A percentile compares a stretch with the other conserved stretches of the same genome.
Evolutionary conservation across 2,329 filamentous ascomycete genomes (phyloP).

Genomic region (Calonectria hawksworthii): DNA sequence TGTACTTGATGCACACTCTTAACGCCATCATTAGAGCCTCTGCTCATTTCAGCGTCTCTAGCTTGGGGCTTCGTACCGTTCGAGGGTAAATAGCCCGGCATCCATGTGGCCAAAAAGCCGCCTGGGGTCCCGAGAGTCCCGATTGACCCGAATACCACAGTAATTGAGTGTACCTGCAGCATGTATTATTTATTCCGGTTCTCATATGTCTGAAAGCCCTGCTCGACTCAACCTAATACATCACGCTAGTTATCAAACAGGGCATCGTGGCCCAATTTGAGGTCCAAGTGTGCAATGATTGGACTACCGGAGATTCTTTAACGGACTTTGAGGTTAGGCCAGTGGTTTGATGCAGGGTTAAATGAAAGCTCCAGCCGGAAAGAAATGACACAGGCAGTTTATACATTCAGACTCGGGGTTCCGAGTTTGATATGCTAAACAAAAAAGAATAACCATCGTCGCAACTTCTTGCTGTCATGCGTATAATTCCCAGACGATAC

Average conservation of each 20-base stretch:
- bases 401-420: neutral
- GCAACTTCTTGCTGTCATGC: neutral
- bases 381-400: neutral
- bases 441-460: neutral
- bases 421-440: neutral
- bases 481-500: neutral
- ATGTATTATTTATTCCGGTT: neutral
- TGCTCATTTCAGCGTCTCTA: neutral
- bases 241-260: neutral
- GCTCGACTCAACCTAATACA: neutral
- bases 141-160: neutral
- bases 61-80: neutral
- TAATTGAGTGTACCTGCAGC: neutral
- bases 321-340: neutral
- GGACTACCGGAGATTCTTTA: neutral
- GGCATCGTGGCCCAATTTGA: neutral
- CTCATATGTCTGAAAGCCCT: neutral
- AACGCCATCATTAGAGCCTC: neutral
- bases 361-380: neutral
- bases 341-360: neutral
- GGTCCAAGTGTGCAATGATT: neutral
- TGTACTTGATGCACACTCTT: neutral
- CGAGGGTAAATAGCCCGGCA: neutral
- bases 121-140: neutral
- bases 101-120: neutral